Conservation (phyloP, 164 flowering plant species). For the Sextonia rubra region DNA sequence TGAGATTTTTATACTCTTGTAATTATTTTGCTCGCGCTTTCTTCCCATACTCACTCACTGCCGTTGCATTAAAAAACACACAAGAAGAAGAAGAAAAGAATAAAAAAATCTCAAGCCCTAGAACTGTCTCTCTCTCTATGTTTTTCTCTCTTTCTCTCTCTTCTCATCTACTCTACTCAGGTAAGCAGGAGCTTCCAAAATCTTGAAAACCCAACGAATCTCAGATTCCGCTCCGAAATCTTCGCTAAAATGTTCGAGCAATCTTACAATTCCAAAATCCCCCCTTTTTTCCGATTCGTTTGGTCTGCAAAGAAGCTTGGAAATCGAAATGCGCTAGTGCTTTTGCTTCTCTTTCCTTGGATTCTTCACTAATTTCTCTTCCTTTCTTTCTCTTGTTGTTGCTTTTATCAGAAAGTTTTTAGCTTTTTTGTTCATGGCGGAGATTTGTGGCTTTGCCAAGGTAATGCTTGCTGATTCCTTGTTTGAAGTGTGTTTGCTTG, state of each 20-base stretch:
- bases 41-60: neutral
- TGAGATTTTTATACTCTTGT: neutral
- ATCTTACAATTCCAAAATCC: neutral
- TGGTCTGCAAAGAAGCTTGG: slow-evolving; percentile 1
- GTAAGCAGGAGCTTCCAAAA: neutral
- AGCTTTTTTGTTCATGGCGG: slow-evolving; percentile 6
- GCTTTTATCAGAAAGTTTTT: neutral
- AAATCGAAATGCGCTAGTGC: neutral
- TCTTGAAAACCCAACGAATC: neutral
- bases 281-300: neutral
- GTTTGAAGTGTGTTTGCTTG: neutral
- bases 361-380: neutral
- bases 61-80: neutral
- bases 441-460: slow-evolving; percentile 3
- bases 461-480: slow-evolving; percentile 6
- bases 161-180: neutral
- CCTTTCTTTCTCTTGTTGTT: neutral
- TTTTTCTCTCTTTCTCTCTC: neutral
- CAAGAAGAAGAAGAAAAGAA: too few species aligned
- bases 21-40: neutral
- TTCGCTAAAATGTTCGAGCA: neutral
- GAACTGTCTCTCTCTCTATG: neutral
- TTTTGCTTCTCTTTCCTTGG: neutral
- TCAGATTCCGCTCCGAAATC: neutral
- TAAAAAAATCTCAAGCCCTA: neutral